Evolutionary conservation across 2,329 filamentous ascomycete genomes (phyloP).

Genomic region (Coccinonectria pachysandricola): DNA sequence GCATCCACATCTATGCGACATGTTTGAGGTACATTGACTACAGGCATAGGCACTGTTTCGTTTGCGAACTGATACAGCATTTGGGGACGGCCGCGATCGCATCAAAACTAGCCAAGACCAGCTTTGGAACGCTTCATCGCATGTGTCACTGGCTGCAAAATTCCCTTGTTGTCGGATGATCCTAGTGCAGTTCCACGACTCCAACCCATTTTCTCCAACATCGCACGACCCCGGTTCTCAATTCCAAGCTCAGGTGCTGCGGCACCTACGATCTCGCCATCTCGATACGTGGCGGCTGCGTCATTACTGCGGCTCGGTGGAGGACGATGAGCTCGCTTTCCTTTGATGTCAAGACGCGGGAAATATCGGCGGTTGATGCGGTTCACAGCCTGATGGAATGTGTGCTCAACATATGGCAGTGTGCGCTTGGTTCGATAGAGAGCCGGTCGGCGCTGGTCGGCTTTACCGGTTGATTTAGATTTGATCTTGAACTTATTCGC

Average conservation of each 20-base stretch:
- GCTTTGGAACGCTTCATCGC: slow-evolving; percentile 80
- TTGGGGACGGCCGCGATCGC: too few species aligned
- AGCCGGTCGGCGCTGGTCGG: slow-evolving; percentile 61
- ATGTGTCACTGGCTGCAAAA: slow-evolving; percentile 74
- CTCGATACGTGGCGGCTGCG: slow-evolving; percentile 45
- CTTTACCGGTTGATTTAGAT: slow-evolving; percentile 73
- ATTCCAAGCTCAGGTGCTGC: slow-evolving; percentile 73
- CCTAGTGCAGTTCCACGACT: slow-evolving; percentile 76
- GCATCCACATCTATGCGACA: too few species aligned
- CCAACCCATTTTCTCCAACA: slow-evolving; percentile 99
- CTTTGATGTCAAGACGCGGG: slow-evolving; percentile 36
- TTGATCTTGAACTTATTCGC: slow-evolving; percentile 67
- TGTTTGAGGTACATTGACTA: too few species aligned
- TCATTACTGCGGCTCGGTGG: slow-evolving; percentile 13
- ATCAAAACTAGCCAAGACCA: slow-evolving; percentile 53
- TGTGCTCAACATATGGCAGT: slow-evolving; percentile 44
- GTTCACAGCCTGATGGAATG: slow-evolving; percentile 32
- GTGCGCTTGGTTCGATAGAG: slow-evolving; percentile 67
- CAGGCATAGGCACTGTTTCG: too few species aligned
- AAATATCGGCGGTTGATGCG: slow-evolving; percentile 42
- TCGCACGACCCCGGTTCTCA: slow-evolving; percentile 72
- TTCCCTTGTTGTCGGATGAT: slow-evolving; percentile 73
- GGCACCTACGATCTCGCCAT: slow-evolving; percentile 82
- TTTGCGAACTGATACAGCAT: too few species aligned
- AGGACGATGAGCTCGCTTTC: slow-evolving; percentile 24